phyloP scores from a whole-genome alignment of 2,329 filamentous ascomycete species.

The Lomentospora prolificans region DNA sequence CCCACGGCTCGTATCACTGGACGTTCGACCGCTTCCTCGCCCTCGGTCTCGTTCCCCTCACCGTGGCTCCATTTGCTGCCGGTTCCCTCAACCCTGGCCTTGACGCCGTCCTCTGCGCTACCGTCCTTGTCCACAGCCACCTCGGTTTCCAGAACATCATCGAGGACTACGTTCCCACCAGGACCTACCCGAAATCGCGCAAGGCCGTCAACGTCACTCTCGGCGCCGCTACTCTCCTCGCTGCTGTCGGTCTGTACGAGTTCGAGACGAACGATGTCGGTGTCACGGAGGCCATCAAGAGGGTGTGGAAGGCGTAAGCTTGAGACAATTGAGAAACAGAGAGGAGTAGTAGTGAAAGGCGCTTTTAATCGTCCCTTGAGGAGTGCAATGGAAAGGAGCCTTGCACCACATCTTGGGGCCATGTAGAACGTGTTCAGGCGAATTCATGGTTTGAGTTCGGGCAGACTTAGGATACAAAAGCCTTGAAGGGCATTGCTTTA shows the following conservation, averaged over 20 bases:
- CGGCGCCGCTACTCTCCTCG: conserved; percentile 66
- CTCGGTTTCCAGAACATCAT: conserved; percentile 88
- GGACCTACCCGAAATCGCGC: conserved; percentile 57
- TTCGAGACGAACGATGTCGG: conserved; percentile 99
- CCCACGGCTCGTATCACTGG: conserved; percentile 97
- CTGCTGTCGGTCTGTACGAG: conserved; percentile 87
- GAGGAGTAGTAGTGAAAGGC: neutral
- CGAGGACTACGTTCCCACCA: conserved; percentile 79
- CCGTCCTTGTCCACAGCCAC: conserved; percentile 86
- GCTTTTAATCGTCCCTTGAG: neutral
- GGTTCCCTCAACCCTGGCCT: conserved; percentile 82
- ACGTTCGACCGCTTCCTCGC: conserved; percentile 84
- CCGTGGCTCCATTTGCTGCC: conserved; percentile 82
- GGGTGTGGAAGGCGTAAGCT: conserved; percentile 72
- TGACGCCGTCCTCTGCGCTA: conserved; percentile 76
- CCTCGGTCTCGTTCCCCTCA: conserved; percentile 73
- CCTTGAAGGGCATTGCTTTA: neutral
- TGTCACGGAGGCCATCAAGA: conserved; percentile 78
- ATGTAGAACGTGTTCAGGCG: neutral
- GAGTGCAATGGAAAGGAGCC: too few species aligned
- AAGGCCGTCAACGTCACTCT: conserved; percentile 67
- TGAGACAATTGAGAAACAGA: neutral
- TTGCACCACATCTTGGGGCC: neutral
- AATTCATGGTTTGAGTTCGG: neutral
- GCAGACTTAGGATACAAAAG: neutral